Conservation (phyloP, 176 grass and related monocot species). For the Zoysia pacifica region DNA sequence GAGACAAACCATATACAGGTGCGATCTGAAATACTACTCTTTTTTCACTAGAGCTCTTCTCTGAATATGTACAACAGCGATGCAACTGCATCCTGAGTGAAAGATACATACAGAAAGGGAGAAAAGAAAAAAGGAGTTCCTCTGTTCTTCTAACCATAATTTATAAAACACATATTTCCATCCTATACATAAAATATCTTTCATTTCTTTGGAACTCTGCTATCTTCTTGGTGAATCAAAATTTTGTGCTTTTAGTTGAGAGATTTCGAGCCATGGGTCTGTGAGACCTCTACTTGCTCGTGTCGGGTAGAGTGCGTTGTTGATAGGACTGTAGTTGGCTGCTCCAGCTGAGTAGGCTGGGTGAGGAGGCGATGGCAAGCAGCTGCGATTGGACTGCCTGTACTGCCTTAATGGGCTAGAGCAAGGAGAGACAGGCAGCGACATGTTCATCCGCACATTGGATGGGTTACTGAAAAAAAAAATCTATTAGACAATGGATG, state of each 20-base stretch:
- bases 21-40: conserved; percentile 44
- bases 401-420: conserved; percentile 74
- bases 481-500: conserved; percentile 21
- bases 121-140: conserved; percentile 13
- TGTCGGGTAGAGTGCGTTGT: conserved; percentile 57
- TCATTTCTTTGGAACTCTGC: conserved; percentile 29
- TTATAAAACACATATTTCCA: conserved; percentile 31
- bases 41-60: conserved; percentile 47
- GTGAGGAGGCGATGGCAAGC: conserved; percentile 88
- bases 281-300: conserved; percentile 43
- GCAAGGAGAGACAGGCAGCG: conserved; percentile 84
- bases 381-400: conserved; percentile 72
- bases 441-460: conserved; percentile 65
- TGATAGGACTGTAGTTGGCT: conserved; percentile 81
- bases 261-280: conserved; percentile 58
- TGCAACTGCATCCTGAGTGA: conserved; percentile 38
- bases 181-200: conserved; percentile 27
- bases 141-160: conserved; percentile 41
- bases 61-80: conserved; percentile 48
- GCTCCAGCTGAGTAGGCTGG: conserved; percentile 83
- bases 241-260: conserved; percentile 43
- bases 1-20: conserved; percentile 28
- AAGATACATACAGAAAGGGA: conserved; percentile 46
- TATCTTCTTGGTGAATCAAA: conserved; percentile 75
- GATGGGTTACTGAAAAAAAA: conserved; percentile 49